phyloP scores from a whole-genome alignment of 768 basidiomycete species.

The Cystobasidiopsis lactophilus region DNA sequence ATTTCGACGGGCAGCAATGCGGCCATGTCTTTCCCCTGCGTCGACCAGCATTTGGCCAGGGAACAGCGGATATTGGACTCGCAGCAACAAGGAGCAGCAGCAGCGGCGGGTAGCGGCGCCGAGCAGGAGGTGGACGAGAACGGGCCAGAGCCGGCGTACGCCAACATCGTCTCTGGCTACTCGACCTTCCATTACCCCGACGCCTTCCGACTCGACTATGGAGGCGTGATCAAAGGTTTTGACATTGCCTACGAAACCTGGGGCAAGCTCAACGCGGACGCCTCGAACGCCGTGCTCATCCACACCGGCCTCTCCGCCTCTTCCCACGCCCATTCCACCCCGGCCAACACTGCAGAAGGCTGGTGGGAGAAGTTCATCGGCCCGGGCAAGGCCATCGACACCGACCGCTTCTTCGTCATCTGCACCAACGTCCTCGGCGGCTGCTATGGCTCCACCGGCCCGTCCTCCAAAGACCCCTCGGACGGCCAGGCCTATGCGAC shows the following conservation, averaged over 20 bases:
- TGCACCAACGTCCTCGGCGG: constrained; percentile 95
- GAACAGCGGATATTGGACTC: constrained; percentile 12
- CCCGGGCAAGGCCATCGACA: constrained; percentile 80
- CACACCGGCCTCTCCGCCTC: constrained; percentile 92
- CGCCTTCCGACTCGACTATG: constrained; percentile 47
- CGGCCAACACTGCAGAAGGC: constrained; percentile 52
- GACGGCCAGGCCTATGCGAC: constrained; percentile 46
- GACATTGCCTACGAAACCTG: constrained; percentile 95
- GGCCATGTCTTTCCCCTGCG: constrained; percentile 20
- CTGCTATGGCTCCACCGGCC: constrained; percentile 93
- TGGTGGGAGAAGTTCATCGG: constrained; percentile 99
- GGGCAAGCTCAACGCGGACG: constrained; percentile 57
- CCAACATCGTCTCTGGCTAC: constrained; percentile 29
- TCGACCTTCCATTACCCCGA: constrained; percentile 38
- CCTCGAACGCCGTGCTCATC: constrained; percentile 76
- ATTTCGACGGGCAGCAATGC: constrained; percentile 14
- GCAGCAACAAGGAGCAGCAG: constrained; percentile 5
- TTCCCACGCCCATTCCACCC: constrained; percentile 73
- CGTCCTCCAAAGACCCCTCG: constrained; percentile 51
- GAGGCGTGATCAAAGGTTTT: constrained; percentile 41
- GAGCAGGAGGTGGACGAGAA: constrained; percentile 5
- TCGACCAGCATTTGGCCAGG: constrained; percentile 17
- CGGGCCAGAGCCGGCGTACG: constrained; percentile 10
- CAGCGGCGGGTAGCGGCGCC: not conserved
- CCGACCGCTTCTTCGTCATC: constrained; percentile 70